phyloP scores from a whole-genome alignment of 768 basidiomycete species.

The Tylopilus intermedius region DNA sequence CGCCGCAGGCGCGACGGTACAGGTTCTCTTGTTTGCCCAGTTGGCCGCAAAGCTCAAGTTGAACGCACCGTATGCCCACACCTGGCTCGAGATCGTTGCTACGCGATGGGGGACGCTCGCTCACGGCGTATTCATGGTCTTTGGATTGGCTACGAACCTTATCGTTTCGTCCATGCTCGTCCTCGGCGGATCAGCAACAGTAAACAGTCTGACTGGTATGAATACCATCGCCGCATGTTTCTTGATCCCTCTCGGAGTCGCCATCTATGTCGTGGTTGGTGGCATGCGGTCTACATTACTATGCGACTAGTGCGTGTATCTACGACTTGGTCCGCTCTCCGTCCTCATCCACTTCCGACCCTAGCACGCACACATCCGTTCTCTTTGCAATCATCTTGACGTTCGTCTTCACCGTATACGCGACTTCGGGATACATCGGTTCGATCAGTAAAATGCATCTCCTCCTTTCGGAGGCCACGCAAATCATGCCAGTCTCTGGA shows the following conservation, averaged over 20 bases:
- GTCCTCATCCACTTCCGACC: background rate
- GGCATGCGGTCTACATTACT: constrained; percentile 83
- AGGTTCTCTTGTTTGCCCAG: constrained; percentile 87
- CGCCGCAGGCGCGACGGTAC: constrained; percentile 83
- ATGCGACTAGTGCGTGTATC: constrained; percentile 70
- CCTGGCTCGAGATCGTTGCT: constrained; percentile 83
- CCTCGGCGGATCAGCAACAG: constrained; percentile 81
- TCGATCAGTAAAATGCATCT: constrained; percentile 73
- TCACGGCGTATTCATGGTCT: constrained; percentile 85
- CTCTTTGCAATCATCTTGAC: constrained; percentile 82
- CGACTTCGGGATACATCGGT: constrained; percentile 74
- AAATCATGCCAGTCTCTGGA: constrained; percentile 57
- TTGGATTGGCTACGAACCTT: constrained; percentile 87
- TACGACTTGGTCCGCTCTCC: background rate
- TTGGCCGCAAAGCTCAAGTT: constrained; percentile 88
- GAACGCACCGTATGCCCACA: constrained; percentile 84
- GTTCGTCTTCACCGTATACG: constrained; percentile 78
- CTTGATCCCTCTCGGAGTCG: constrained; percentile 82
- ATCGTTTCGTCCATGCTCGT: constrained; percentile 87
- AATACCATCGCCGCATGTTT: constrained; percentile 82
- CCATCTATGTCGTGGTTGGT: constrained; percentile 83
- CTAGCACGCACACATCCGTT: constrained; percentile 79
- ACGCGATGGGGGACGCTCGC: constrained; percentile 75
- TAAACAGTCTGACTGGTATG: constrained; percentile 86
- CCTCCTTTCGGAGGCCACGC: constrained; percentile 59